These are phyloP conservation scores for Cutaneotrichosporon cyanovorans DNA, from an alignment of 1,284 basidiomycete species.

Conservation along the genomic window DNA sequence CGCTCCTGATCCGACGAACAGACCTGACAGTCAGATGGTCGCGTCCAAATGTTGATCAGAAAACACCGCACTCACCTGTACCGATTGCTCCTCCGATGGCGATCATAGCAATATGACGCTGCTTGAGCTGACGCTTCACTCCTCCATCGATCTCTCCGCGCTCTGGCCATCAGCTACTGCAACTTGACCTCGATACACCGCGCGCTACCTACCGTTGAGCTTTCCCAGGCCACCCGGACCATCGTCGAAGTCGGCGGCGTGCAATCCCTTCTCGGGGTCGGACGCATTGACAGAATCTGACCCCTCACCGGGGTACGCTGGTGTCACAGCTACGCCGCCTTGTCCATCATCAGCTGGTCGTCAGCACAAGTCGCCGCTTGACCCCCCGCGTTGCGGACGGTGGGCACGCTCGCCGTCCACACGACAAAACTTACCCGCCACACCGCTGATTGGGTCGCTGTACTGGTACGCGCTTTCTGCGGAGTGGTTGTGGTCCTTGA, in stretches of 20 bases:
- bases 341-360: too few species aligned
- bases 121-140: slow-evolving; percentile 39
- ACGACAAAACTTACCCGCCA: too few species aligned
- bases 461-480: too few species aligned
- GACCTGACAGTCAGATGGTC: slow-evolving; percentile 38
- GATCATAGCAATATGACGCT: slow-evolving; percentile 48
- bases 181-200: too few species aligned
- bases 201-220: slow-evolving; percentile 1
- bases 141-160: slow-evolving; percentile 20
- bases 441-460: too few species aligned
- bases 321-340: too few species aligned
- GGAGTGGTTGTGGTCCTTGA: too few species aligned
- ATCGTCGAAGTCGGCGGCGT: background rate
- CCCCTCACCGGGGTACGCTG: too few species aligned
- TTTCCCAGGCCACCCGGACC: background rate
- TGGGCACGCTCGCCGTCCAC: too few species aligned
- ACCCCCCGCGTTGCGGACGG: too few species aligned
- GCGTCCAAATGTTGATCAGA: background rate
- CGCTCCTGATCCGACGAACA: slow-evolving; percentile 49
- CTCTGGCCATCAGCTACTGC: slow-evolving; percentile 9
- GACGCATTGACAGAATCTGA: background rate
- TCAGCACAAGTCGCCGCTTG: too few species aligned
- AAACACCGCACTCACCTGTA: slow-evolving; percentile 20
- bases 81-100: slow-evolving; percentile 48
- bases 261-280: slow-evolving; percentile 5